Evolutionary conservation across 2,329 filamentous ascomycete genomes (phyloP), one percentile per base, ranked within the genome.

Genomic region (Fusarium keratoplasticum): DNA sequence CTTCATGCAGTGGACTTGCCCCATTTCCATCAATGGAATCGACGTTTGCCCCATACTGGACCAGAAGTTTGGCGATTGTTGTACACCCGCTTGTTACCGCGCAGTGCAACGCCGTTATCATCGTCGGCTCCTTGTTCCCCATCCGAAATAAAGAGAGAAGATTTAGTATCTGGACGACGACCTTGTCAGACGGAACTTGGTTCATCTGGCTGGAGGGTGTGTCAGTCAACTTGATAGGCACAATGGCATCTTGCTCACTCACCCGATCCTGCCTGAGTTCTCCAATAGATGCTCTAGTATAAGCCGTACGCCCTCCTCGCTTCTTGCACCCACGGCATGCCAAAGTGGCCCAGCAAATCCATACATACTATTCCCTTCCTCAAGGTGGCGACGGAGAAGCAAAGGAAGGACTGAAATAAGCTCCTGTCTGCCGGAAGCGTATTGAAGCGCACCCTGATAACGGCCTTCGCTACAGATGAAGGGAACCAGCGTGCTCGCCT

Each of bases 71-170:
- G 11, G n/a, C 50, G 0, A 20, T 31, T 55, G 29, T 10, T 8
- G 18, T 14, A 33, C 2, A 9, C n/a, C 29, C 6, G 2, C 7
- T 0, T 20, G 6, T 4, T 10, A 33, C 11, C 11, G 50, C 50
- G 0, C 14, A 36, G 3, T 36, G 35, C 3, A 36, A 18, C 16
- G 7, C 7, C 1, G 35, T 36, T 1, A 7, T 36, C 4, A 18
- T 9, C 14, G 2, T 36, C 6, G 0, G 2, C 16, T 7, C 14
- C 0, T 36, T 18, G 35, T 18, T 36, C 3, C 0, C 3, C 35
- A 36, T 36, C 2, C 1, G 1, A 36, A 9, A 36, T 16, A 2
- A 18, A 36, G 0, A 7, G n/a, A 14, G 10, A 13, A 5, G 29
- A 6, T 27, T 18, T 18, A 58, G 1, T 38, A 58, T 18, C 14